These are phyloP conservation scores for Dictyostelium purpureum DNA, from an alignment of 78 protist genomes.

Conservation along the genomic window DNA sequence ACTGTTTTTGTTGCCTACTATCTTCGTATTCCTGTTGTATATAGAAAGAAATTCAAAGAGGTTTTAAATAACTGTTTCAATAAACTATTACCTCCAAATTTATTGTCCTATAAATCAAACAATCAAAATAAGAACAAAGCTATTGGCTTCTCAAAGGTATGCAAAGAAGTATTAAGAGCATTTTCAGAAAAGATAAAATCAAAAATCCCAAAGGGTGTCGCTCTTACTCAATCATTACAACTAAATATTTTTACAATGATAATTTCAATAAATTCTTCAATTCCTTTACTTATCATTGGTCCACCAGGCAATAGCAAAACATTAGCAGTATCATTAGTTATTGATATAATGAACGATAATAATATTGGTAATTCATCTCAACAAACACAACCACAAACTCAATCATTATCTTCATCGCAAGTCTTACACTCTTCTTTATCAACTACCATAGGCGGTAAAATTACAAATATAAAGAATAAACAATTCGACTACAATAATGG, in stretches of 20 bases:
- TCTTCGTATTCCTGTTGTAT: not conserved
- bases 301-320: slow-evolving; percentile 52
- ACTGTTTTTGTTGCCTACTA: slow-evolving; percentile 27
- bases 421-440: too few relatives aligned
- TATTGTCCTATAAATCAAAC: not conserved
- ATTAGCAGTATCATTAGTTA: not conserved
- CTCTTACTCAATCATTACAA: slow-evolving; percentile 16
- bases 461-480: not conserved
- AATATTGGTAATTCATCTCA: not conserved
- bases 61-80: not conserved
- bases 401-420: not conserved
- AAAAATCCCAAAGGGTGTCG: slow-evolving; percentile 43
- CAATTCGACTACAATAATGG: not conserved
- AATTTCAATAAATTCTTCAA: not conserved
- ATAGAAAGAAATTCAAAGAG: slow-evolving; percentile 7
- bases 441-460: not conserved
- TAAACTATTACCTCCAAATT: not conserved
- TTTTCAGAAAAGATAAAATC: slow-evolving; percentile 38
- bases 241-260: slow-evolving; percentile 21
- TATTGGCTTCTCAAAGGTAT: slow-evolving; percentile 11
- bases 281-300: slow-evolving; percentile 35
- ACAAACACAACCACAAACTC: not conserved
- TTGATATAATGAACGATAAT: slow-evolving; percentile 66
- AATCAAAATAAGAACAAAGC: not conserved
- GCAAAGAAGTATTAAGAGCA: slow-evolving; percentile 10